Evolutionary conservation across 2,329 filamentous ascomycete genomes (phyloP).

Genomic region (Aaosphaeria arxii): DNA sequence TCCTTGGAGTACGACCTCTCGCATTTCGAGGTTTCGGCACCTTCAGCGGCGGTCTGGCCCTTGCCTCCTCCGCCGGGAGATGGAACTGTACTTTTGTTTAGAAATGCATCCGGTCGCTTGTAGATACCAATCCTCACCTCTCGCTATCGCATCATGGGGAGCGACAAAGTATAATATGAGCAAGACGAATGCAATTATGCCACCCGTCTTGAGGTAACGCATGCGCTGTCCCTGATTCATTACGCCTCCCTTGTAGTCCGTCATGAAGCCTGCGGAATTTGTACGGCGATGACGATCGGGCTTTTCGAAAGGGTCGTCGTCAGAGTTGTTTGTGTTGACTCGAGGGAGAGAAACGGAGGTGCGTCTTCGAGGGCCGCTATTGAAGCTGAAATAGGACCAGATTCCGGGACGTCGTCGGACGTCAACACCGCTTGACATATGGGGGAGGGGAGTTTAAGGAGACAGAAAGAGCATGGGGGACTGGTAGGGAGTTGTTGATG

Average conservation of each 20-base stretch:
- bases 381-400: conserved; percentile 53
- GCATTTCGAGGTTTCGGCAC: conserved; percentile 71
- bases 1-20: conserved; percentile 77
- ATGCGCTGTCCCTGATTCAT: conserved; percentile 63
- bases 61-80: conserved; percentile 8
- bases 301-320: conserved; percentile 47
- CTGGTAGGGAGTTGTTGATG: not conserved
- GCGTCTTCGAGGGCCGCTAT: conserved; percentile 48
- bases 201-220: conserved; percentile 61
- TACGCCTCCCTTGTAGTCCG: conserved; percentile 43
- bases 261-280: conserved; percentile 39
- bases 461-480: not conserved
- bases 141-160: conserved; percentile 36
- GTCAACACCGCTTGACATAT: conserved; percentile 57
- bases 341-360: conserved; percentile 52
- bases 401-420: conserved; percentile 48
- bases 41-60: conserved; percentile 50
- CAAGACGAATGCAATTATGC: conserved; percentile 57
- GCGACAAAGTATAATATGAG: conserved; percentile 58
- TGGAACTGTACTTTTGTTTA: not conserved
- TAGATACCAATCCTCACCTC: conserved; percentile 12
- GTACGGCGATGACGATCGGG: conserved; percentile 38
- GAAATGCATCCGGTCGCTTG: not conserved
- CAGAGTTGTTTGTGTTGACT: conserved; percentile 27
- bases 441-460: conserved; percentile 8